Evolutionary conservation across 2,329 filamentous ascomycete genomes (phyloP), one percentile per base, ranked within the genome.

Genomic region (Cladosporium sp.): DNA sequence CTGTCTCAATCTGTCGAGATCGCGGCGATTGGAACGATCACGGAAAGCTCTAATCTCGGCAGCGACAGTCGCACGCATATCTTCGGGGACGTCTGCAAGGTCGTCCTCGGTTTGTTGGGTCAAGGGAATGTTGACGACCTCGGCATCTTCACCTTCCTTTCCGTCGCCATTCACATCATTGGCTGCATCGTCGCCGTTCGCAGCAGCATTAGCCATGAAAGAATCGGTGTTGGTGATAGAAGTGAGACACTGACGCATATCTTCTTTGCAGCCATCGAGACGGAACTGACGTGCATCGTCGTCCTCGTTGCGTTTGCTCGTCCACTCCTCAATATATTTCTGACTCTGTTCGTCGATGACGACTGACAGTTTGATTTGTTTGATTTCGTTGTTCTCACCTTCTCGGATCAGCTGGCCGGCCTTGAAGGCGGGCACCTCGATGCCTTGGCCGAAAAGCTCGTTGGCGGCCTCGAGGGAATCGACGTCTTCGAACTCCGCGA

Each of bases 1-100:
- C 45, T 88, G 82, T 69, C 87, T 87, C 37, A 96, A 77, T 3
- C 94, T 88, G 73, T 99, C 94, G 69, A 95, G 78, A 70, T 99
- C 94, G 39, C 93, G 84, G 61, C 89, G 86, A 60, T 87, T 96
- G 66, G 93, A 97, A 19, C 93, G 84, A 65, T 99, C 94, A 64
- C 94, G 84, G 78, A 99, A 99, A 0, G 92, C 90, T 0, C 91
- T 87, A 68, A 99, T 99, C 72, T 99, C 95, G 59, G 88, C 88
- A 0, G 94, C 90, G 15, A 99, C 94, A 0, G 91, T 92, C 71
- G 96, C 94, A 22, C 94, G 87, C 91, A 96, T 95, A 71, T 97
- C 94, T 0, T 90, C 88, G 0, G 94, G 94, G 50, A 99, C 97
- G 68, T 99, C 94, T 19, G 92, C 88, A 45, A 99, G 80, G 70